A percentile compares a stretch with the other conserved stretches of the same genome.
phyloP scores from a whole-genome alignment of 352 stramenopile species.

The Globisporangium radiosum region DNA sequence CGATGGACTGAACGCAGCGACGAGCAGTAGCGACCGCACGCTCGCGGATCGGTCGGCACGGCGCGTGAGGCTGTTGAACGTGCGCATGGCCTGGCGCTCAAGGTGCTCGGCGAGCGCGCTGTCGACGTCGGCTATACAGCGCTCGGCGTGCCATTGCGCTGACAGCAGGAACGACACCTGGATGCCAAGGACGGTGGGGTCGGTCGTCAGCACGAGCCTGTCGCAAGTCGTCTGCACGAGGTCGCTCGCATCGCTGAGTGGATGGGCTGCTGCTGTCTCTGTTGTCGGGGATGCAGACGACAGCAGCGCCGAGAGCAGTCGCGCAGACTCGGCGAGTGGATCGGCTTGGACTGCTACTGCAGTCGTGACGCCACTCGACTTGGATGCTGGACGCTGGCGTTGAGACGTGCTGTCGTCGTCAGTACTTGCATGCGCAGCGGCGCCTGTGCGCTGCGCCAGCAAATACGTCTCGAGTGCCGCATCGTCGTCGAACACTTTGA shows the following conservation, averaged over 20 bases:
- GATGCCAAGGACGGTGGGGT: constrained; percentile 14
- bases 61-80: constrained; percentile 32
- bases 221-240: constrained; percentile 16
- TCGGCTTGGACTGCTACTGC: neutral
- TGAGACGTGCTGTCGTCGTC: no score
- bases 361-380: neutral
- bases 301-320: constrained; percentile 1
- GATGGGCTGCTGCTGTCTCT: neutral
- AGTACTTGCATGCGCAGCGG: no score
- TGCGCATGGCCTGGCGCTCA: constrained; percentile 14
- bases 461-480: constrained; percentile 9
- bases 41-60: constrained; percentile 6
- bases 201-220: constrained; percentile 16
- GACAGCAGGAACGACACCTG: constrained; percentile 27
- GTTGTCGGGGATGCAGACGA: neutral
- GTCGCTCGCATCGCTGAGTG: neutral
- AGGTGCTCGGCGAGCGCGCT: constrained; percentile 6
- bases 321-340: neutral
- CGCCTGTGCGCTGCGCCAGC: neutral
- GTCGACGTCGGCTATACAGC: constrained; percentile 10
- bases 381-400: no score
- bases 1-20: constrained; percentile 25
- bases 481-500: neutral
- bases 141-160: constrained; percentile 17
- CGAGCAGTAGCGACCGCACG: constrained; percentile 11